phyloP scores from a whole-genome alignment of 2,329 filamentous ascomycete species.

The Fusarium algeriense region DNA sequence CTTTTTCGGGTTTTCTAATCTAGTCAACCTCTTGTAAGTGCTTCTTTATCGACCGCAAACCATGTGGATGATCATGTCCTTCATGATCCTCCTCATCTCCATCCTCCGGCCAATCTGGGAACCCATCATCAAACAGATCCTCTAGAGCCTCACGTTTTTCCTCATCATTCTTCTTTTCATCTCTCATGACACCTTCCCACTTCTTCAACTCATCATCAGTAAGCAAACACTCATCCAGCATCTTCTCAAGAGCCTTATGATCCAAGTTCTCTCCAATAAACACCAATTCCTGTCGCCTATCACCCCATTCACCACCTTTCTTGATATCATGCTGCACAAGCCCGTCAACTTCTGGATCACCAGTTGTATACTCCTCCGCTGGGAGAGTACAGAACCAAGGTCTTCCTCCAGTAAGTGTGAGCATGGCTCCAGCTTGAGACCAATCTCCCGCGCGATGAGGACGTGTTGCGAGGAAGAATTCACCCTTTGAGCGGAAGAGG shows the following conservation, averaged over 20 bases:
- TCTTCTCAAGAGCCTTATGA: slow-evolving; percentile 59
- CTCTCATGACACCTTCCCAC: slow-evolving; percentile 66
- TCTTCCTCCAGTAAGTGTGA: slow-evolving; percentile 68
- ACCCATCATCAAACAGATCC: slow-evolving; percentile 69
- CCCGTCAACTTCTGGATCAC: slow-evolving; percentile 61
- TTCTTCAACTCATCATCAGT: slow-evolving; percentile 68
- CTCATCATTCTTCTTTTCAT: slow-evolving; percentile 51
- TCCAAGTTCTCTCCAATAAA: slow-evolving; percentile 78
- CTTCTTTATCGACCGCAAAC: slow-evolving; percentile 38
- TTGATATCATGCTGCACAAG: slow-evolving; percentile 63
- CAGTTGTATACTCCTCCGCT: slow-evolving; percentile 62
- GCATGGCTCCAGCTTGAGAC: slow-evolving; percentile 74
- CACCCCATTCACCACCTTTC: slow-evolving; percentile 73
- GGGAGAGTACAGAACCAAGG: slow-evolving; percentile 71
- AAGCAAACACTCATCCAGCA: slow-evolving; percentile 72
- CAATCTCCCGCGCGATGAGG: slow-evolving; percentile 68
- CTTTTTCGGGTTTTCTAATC: neutral
- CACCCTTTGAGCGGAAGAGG: slow-evolving; percentile 73
- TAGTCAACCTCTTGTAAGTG: slow-evolving; percentile 43
- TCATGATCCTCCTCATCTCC: slow-evolving; percentile 53
- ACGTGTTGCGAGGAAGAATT: slow-evolving; percentile 70
- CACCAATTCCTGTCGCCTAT: slow-evolving; percentile 77
- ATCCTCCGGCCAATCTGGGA: slow-evolving; percentile 66
- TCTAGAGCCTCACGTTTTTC: slow-evolving; percentile 61
- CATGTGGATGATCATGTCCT: slow-evolving; percentile 41